These are phyloP conservation scores for Cymbopogon flexuosus DNA, from an alignment of 202 grass and related monocot species.

Conservation along the genomic window DNA sequence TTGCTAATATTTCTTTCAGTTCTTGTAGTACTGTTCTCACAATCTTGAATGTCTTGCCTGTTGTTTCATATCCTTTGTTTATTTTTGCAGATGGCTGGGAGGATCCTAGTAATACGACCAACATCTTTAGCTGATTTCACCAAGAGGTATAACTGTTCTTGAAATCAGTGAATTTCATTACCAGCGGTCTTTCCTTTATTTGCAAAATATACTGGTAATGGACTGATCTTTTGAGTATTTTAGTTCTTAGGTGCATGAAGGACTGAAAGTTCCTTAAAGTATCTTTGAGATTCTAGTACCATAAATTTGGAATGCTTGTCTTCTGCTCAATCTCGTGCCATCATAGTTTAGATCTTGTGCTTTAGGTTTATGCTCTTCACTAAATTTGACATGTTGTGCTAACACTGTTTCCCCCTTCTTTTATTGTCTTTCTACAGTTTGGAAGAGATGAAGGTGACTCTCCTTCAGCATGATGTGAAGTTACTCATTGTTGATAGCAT, in stretches of 20 bases:
- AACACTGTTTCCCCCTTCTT: not conserved
- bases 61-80: conserved; percentile 9
- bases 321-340: not conserved
- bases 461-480: conserved; percentile 85
- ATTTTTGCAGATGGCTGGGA: conserved; percentile 80
- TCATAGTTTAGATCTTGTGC: not conserved
- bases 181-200: not conserved
- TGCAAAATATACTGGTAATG: not conserved
- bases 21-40: not conserved
- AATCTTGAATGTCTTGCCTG: not conserved
- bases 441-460: conserved; percentile 83
- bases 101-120: conserved; percentile 70
- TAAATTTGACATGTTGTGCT: not conserved
- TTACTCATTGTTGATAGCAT: conserved; percentile 94
- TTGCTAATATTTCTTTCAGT: not conserved
- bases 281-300: not conserved
- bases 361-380: conserved; percentile 5
- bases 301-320: not conserved
- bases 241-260: not conserved
- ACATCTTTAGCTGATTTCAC: conserved; percentile 77
- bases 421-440: conserved; percentile 37
- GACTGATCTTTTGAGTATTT: not conserved
- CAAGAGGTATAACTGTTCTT: conserved; percentile 49
- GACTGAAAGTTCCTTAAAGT: not conserved
- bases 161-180: not conserved